phyloP scores from a whole-genome alignment of 257 asterid species.

The Solanum sitiens region DNA sequence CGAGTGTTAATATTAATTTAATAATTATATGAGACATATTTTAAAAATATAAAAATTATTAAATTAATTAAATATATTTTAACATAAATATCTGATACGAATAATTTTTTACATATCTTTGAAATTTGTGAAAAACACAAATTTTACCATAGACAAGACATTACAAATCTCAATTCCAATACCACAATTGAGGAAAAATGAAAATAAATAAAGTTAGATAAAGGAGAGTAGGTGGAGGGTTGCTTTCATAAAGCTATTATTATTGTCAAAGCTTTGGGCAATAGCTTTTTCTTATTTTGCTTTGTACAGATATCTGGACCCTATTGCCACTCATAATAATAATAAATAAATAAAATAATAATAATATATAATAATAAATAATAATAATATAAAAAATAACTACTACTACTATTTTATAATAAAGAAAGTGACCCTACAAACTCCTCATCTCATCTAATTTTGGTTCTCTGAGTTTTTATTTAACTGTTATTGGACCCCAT shows the following conservation, averaged over 20 bases:
- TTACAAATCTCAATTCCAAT: slow-evolving; percentile 18
- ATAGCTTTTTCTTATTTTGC: slow-evolving; percentile 34
- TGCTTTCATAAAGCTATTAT: slow-evolving; percentile 48
- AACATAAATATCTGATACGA: not conserved
- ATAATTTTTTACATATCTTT: not conserved
- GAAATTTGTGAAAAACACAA: not conserved
- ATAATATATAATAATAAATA: no score
- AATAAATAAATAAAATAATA: not conserved
- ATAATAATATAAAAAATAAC: slow-evolving; percentile 1
- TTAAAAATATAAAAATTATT: not conserved
- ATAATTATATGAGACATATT: not conserved
- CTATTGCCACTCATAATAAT: slow-evolving; percentile 24
- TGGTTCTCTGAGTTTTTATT: slow-evolving; percentile 6
- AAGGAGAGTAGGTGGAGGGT: slow-evolving; percentile 31
- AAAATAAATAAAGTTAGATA: not conserved
- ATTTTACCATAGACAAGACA: slow-evolving; percentile 11
- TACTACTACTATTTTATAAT: not conserved
- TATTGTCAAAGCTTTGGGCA: slow-evolving; percentile 57
- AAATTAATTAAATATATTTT: not conserved
- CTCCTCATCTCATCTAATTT: slow-evolving; percentile 1
- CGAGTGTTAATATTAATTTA: not conserved
- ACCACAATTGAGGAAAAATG: not conserved
- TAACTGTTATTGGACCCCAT: slow-evolving; percentile 10
- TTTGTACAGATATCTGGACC: slow-evolving; percentile 23
- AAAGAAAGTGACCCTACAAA: slow-evolving; percentile 38